Evolutionary conservation across 192 early-diverging fungal genomes (phyloP).

Genomic region (Mycoemilia scoparia): DNA sequence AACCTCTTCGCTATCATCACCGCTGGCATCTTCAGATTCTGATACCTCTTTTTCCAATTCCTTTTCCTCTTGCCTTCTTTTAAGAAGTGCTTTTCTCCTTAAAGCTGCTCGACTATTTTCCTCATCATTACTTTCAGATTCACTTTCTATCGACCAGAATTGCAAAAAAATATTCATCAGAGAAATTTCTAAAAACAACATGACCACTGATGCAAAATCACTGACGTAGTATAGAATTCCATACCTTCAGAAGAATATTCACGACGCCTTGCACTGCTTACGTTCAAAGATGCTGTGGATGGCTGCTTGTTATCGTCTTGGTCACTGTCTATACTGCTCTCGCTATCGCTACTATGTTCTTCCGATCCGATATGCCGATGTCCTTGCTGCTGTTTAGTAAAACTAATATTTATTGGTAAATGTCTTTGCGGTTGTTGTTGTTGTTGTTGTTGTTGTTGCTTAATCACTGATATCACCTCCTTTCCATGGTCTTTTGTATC

Average conservation of each 20-base stretch:
- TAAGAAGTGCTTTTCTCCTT: neutral
- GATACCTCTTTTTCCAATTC: no score
- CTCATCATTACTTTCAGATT: neutral
- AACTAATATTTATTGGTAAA: neutral
- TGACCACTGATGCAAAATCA: no score
- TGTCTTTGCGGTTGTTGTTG: neutral
- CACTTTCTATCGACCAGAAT: neutral
- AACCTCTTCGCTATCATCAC: slow-evolving; percentile 1
- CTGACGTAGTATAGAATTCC: no score
- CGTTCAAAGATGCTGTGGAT: neutral
- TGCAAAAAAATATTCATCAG: neutral
- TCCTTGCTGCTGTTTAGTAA: slow-evolving; percentile 3
- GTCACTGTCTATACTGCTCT: neutral
- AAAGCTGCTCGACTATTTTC: neutral
- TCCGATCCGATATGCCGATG: slow-evolving; percentile 5
- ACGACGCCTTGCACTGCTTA: no score
- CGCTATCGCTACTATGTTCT: slow-evolving; percentile 1
- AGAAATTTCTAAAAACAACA: no score
- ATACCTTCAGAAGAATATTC: no score
- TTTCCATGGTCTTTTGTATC: neutral
- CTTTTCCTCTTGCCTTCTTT: neutral
- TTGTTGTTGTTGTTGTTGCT: neutral
- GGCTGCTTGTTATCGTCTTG: neutral
- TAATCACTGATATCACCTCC: neutral
- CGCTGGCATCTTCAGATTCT: slow-evolving; percentile 1